These are phyloP conservation scores for Debaryomyces psychrophilus DNA, from an alignment of 1,139 yeast genomes.

Conservation along the genomic window DNA sequence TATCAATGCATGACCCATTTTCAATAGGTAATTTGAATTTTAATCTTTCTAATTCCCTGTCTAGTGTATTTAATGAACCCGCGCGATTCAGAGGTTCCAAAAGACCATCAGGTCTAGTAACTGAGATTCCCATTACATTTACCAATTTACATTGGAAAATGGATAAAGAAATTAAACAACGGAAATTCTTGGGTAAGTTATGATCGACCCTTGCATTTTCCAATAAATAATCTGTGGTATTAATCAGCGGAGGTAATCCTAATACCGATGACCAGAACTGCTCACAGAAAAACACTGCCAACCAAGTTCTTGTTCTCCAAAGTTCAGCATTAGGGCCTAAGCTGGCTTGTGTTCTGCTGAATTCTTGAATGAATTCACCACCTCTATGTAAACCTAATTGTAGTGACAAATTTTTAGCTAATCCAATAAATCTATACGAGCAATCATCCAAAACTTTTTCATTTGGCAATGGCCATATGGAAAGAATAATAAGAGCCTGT, in stretches of 20 bases:
- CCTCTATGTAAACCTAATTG: constrained; percentile 95
- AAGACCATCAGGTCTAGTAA: constrained; percentile 87
- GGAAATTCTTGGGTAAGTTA: constrained; percentile 67
- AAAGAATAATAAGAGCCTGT: constrained; percentile 79
- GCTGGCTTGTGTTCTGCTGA: constrained; percentile 85
- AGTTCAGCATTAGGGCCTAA: constrained; percentile 85
- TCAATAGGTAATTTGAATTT: constrained; percentile 63
- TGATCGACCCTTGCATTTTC: constrained; percentile 77
- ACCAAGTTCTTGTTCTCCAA: constrained; percentile 95
- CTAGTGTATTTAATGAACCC: constrained; percentile 73
- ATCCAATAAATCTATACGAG: constrained; percentile 83
- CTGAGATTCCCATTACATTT: constrained; percentile 85
- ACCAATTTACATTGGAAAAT: constrained; percentile 85
- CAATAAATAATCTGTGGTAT: constrained; percentile 76
- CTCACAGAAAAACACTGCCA: constrained; percentile 83
- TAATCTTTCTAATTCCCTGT: constrained; percentile 75
- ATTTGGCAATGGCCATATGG: constrained; percentile 93
- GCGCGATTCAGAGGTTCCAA: constrained; percentile 85
- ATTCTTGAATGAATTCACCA: constrained; percentile 82
- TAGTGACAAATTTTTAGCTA: constrained; percentile 81
- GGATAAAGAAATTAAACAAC: constrained; percentile 72
- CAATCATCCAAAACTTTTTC: constrained; percentile 92
- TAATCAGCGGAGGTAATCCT: constrained; percentile 84
- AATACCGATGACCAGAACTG: constrained; percentile 89
- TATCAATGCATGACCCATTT: constrained; percentile 70